These are phyloP conservation scores for Monascus purpureus DNA, from an alignment of 495 filamentous ascomycete genomes.

Conservation along the genomic window DNA sequence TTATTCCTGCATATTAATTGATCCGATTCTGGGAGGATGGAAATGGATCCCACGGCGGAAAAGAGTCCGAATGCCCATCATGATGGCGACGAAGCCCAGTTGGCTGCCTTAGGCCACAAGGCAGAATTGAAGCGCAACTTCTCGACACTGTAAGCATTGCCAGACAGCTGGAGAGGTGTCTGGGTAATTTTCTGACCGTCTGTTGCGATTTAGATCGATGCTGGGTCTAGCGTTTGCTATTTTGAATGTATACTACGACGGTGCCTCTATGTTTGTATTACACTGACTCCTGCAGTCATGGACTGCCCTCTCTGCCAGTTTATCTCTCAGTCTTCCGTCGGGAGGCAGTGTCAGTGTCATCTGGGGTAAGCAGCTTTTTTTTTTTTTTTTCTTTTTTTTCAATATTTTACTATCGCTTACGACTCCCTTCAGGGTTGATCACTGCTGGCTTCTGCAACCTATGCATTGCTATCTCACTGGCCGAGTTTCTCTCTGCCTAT, in stretches of 20 bases:
- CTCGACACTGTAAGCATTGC: conserved; percentile 24
- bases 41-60: background rate
- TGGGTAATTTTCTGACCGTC: conserved; percentile 1
- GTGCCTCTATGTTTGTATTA: background rate
- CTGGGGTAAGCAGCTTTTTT: conserved; percentile 24
- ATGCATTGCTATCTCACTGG: conserved; percentile 55
- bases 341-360: conserved; percentile 34
- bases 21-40: too few relatives aligned
- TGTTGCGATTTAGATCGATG: conserved; percentile 24
- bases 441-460: conserved; percentile 59
- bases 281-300: conserved; percentile 22
- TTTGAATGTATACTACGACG: conserved; percentile 25
- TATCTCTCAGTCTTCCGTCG: conserved; percentile 33
- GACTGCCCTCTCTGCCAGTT: conserved; percentile 37
- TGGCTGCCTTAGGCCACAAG: conserved; percentile 54
- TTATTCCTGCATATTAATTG: too few relatives aligned
- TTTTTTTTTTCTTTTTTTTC: too few relatives aligned
- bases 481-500: conserved; percentile 61
- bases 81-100: conserved; percentile 32
- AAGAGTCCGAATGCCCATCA: conserved; percentile 8
- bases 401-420: too few relatives aligned
- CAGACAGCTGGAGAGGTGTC: background rate
- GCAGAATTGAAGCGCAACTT: conserved; percentile 47
- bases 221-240: conserved; percentile 41
- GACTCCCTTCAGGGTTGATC: conserved; percentile 36